Base-by-base conservation (phyloP, 1,139 yeast genomes). In the Waltiozyma sp. region DNA sequence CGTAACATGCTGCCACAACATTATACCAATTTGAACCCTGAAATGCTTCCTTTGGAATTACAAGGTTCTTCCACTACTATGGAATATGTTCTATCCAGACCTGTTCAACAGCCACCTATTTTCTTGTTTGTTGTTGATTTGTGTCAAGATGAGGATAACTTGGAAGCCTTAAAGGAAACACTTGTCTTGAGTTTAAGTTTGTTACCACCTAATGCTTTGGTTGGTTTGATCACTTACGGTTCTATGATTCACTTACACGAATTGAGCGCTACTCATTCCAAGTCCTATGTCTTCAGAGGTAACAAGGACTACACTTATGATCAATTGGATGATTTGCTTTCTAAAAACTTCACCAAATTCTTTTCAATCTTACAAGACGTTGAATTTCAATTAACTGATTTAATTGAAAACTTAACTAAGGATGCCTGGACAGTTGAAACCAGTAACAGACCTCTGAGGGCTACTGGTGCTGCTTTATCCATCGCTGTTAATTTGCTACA, bases 111-210 rank as follows among this genome's bases (percentile, higher is more conserved):
- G 3, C 76, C 79, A 0, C 67, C 68, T 1, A 69, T 80, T 6
- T 80, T 77, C 55, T 55, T 80, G 33, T 80, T 70, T 52, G 77
- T 81, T n/a, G 76, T 83, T 24, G 93, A 83, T 59, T 70, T 82
- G 0, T 76, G 86, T 51, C 64, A 75, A 41, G 81, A 73, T 38
- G 56, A 57, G 3, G 71, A 66, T 18, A 66, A 65, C 44, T 55
- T 73, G n/a, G 75, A 70, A 41, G 70, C 82, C 1, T 61, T 83
- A 46, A 74, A 72, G 49, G 85, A 80, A 40, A 69, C 78, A 5
- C 58, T 83, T 24, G 52, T 69, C 11, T 62, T 70, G 21, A 70
- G 82, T 3, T 59, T 83, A 46, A 69, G 74, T 47, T 65, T 80
- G 46, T 62, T 82, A 21, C 89, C 89, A 0, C 73, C 74, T 26